Conservation (phyloP, 352 stramenopile species). For the Pythium oligandrum region DNA sequence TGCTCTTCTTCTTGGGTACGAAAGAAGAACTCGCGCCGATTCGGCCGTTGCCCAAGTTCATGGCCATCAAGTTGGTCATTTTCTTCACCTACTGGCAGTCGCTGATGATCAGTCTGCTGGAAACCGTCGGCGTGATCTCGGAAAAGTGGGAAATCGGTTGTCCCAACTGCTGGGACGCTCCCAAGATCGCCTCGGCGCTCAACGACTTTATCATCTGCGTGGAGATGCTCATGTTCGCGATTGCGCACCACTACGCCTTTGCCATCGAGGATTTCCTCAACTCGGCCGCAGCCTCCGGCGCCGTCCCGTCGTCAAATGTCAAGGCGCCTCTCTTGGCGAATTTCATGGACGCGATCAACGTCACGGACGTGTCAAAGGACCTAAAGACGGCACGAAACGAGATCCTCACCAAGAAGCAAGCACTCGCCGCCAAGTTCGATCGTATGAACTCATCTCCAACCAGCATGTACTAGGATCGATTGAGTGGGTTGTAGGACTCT, state of each 20-base stretch:
- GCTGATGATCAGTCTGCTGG: constrained; percentile 86
- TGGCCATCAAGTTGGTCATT: constrained; percentile 93
- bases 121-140: constrained; percentile 84
- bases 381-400: constrained; percentile 81
- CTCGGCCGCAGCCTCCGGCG: constrained; percentile 17
- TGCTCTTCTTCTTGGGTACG: constrained; percentile 92
- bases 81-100: constrained; percentile 96
- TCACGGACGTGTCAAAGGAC: constrained; percentile 83
- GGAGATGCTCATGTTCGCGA: constrained; percentile 92
- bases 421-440: constrained; percentile 80
- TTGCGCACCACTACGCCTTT: constrained; percentile 92
- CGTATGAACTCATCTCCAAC: constrained; percentile 63
- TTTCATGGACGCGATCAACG: constrained; percentile 89
- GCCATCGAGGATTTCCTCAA: constrained; percentile 87
- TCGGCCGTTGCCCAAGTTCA: constrained; percentile 90
- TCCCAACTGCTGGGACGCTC: constrained; percentile 75
- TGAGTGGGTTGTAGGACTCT: too few relatives aligned
- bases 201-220: constrained; percentile 95
- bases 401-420: constrained; percentile 88
- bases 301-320: constrained; percentile 66
- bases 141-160: constrained; percentile 83
- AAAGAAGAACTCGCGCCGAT: constrained; percentile 88
- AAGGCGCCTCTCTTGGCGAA: constrained; percentile 83
- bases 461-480: constrained; percentile 35
- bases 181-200: constrained; percentile 86